Base-by-base conservation (phyloP, 2,329 filamentous ascomycete genomes). In the Monilinia vaccinii-corymbosi region DNA sequence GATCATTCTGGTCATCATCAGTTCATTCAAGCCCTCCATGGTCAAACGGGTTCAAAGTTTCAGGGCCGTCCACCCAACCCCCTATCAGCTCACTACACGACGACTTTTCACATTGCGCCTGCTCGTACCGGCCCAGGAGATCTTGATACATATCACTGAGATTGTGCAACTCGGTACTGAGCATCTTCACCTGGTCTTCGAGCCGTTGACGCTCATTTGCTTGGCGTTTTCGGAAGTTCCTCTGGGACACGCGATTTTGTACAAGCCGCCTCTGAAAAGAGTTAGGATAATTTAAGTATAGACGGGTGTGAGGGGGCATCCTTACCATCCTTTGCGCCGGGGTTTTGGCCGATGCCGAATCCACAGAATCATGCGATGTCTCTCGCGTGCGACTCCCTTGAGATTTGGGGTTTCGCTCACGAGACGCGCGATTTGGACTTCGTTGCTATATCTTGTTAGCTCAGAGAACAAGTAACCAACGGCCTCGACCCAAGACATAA, bases 221-320 rank as follows among this genome's bases (percentile, higher is more conserved):
- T 49, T 60, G 58, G n/a, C 58, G 58, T 28, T 49, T 60, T 9
- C 58, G 51, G 42, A 60, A 60, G n/a, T 60, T 60, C 16, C 58
- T 60, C 28, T 60, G 58, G 2, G 50, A 56, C 8, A 60, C 51
- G n/a, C 58, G 50, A 46, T 60, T 60, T 34, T 60, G 58, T 6
- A 60, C 58, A 32, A 60, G 58, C 28, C 58, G 58, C 25, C 58
- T 47, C 58, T 60, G 36, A 18, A 10, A 34, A 32, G 3, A 16
- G 38, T 60, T n/a, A 60, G 51, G 28, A 28, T 32, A 25, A 31
- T 14, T 28, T 32, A 25, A 31, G n/a, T 28, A 13, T 49, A 36
- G 36, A 36, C 10, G 16, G n/a, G 31, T 18, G 18, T 13, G 23
- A 42, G 8, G 10, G 8, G 10, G n/a, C 2, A 16, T 40, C 16